Percentiles rank a stretch among this genome's conserved stretches.
phyloP scores from a whole-genome alignment of 768 basidiomycete genomes.

The Amanita fuliginea region DNA sequence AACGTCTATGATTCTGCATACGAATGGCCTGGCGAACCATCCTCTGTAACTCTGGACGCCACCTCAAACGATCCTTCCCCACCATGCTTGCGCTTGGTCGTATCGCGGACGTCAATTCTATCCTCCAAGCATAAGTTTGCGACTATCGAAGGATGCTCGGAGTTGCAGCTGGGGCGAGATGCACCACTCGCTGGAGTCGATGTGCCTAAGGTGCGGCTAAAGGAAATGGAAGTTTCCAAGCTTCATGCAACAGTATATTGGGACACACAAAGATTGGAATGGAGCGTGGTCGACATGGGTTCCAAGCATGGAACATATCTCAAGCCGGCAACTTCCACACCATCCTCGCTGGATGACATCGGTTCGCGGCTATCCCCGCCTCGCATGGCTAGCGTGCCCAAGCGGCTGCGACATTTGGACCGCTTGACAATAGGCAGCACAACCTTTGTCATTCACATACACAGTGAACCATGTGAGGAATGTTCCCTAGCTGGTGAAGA shows the following conservation, averaged over 20 bases:
- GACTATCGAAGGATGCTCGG: slow-evolving; percentile 37
- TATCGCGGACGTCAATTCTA: slow-evolving; percentile 46
- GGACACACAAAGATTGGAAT: slow-evolving; percentile 46
- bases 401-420: slow-evolving; percentile 53
- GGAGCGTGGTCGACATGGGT: slow-evolving; percentile 78
- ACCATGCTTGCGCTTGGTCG: slow-evolving; percentile 40
- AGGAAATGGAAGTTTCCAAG: slow-evolving; percentile 81
- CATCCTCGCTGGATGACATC: slow-evolving; percentile 13
- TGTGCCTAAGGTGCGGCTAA: slow-evolving; percentile 59
- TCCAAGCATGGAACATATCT: slow-evolving; percentile 78
- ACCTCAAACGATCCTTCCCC: not conserved
- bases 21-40: slow-evolving; percentile 44
- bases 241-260: slow-evolving; percentile 68
- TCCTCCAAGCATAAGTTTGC: slow-evolving; percentile 35
- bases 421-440: slow-evolving; percentile 58
- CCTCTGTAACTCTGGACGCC: slow-evolving; percentile 13
- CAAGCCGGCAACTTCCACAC: slow-evolving; percentile 17
- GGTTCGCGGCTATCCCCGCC: slow-evolving; percentile 51
- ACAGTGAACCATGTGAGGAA: slow-evolving; percentile 52
- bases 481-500: slow-evolving; percentile 42
- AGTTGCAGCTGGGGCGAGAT: slow-evolving; percentile 72
- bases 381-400: slow-evolving; percentile 59
- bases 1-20: slow-evolving; percentile 36
- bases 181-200: slow-evolving; percentile 31
- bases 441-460: slow-evolving; percentile 60